Evolutionary conservation across 2,329 filamentous ascomycete species (phyloP).

Genomic region (Penicillium expansum): DNA sequence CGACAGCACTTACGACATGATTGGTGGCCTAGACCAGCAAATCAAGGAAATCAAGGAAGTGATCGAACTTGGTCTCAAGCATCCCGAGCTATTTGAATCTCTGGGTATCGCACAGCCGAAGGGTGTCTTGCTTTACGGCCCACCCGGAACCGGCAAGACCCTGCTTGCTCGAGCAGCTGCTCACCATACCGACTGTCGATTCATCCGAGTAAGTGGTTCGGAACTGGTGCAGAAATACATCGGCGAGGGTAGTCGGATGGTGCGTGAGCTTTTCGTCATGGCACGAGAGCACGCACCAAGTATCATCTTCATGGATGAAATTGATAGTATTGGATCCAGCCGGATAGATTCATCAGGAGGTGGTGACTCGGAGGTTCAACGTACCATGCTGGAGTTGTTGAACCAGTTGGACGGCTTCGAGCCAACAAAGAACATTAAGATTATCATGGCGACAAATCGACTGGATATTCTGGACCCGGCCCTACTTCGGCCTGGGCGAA

Average conservation of each 20-base stretch:
- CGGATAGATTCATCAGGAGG: constrained; percentile 93
- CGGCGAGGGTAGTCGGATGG: constrained; percentile 96
- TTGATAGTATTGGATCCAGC: constrained; percentile 96
- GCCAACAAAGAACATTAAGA: constrained; percentile 99
- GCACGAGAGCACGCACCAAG: constrained; percentile 94
- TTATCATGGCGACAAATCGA: constrained; percentile 99
- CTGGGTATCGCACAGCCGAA: constrained; percentile 98
- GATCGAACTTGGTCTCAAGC: constrained; percentile 96
- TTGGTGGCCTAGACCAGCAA: constrained; percentile 95
- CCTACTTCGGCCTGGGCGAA: constrained; percentile 89
- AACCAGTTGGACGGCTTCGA: constrained; percentile 99
- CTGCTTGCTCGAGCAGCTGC: constrained; percentile 91
- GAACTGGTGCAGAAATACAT: constrained; percentile 99
- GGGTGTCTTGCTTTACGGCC: constrained; percentile 93
- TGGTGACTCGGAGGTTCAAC: constrained; percentile 95
- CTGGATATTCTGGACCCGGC: constrained; percentile 96
- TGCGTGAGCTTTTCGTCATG: constrained; percentile 98
- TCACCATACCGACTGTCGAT: constrained; percentile 98
- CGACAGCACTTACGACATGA: constrained; percentile 99
- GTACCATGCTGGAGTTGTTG: constrained; percentile 96
- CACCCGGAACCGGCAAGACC: constrained; percentile 96
- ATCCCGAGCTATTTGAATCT: constrained; percentile 98
- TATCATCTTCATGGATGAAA: constrained; percentile 99
- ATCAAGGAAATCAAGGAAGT: constrained; percentile 99
- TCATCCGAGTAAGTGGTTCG: constrained; percentile 93